These are phyloP conservation scores for Pneumocystis canis DNA, from an alignment of 1,139 yeast species.

Conservation along the genomic window DNA sequence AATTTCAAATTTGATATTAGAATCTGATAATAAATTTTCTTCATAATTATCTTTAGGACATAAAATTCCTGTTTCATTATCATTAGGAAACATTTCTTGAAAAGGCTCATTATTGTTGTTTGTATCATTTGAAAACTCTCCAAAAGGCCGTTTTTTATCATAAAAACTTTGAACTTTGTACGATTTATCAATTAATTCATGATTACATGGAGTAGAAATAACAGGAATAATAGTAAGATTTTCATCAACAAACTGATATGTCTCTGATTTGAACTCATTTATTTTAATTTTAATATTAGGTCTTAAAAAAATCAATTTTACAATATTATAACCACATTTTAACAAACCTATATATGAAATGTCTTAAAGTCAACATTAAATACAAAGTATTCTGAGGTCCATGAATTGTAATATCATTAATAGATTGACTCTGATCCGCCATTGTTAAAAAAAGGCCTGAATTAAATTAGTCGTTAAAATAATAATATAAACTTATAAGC, in stretches of 20 bases:
- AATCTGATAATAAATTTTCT: background rate
- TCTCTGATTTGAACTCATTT: background rate
- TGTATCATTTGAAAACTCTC: background rate
- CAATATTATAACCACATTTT: background rate
- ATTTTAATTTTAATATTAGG: background rate
- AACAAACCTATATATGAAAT: background rate
- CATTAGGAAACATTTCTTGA: background rate
- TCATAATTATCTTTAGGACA: background rate
- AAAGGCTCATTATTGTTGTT: background rate
- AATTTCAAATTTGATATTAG: background rate
- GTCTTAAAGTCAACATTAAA: background rate
- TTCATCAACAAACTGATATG: background rate
- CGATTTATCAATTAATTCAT: background rate
- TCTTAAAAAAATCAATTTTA: background rate
- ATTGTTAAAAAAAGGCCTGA: background rate
- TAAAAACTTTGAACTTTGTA: background rate
- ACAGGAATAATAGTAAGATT: background rate
- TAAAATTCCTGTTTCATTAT: background rate
- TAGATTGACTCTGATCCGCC: background rate
- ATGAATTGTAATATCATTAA: background rate
- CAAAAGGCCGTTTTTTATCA: background rate
- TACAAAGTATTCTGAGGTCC: background rate
- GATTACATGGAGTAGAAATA: background rate
- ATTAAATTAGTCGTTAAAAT: background rate
- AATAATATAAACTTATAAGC: background rate